A percentile compares a stretch with the other conserved stretches of the same genome.
Evolutionary conservation across 108 stramenopile genomes (phyloP).

Genomic region (Nannochloropsis salina): DNA sequence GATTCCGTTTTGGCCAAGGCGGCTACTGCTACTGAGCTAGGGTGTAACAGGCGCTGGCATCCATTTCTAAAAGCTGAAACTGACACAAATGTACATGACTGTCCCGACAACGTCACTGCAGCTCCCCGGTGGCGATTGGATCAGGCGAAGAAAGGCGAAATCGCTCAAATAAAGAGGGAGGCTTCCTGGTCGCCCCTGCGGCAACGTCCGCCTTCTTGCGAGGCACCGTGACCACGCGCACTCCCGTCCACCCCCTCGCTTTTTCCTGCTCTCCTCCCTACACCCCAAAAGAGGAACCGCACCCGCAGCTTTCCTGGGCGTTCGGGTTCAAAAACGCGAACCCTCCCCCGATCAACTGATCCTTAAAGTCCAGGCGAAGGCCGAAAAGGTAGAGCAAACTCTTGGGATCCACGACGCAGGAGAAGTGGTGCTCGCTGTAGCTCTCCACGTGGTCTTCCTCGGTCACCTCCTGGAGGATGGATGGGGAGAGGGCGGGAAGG

Average conservation of each 20-base stretch:
- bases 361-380: conserved; percentile 83
- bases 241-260: background rate
- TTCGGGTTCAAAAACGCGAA: conserved; percentile 95
- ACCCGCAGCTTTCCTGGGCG: conserved; percentile 87
- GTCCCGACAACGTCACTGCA: too few relatives aligned
- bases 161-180: background rate
- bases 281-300: conserved; percentile 86
- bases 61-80: too few relatives aligned
- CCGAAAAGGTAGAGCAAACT: conserved; percentile 87
- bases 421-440: conserved; percentile 58
- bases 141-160: background rate
- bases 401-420: conserved; percentile 89
- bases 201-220: too few relatives aligned
- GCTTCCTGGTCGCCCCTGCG: background rate
- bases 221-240: background rate
- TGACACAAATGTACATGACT: too few relatives aligned
- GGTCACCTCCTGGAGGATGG: conserved; percentile 57
- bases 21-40: too few relatives aligned
- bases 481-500: conserved; percentile 4
- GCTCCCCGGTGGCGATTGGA: background rate
- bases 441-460: conserved; percentile 74
- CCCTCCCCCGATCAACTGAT: conserved; percentile 89
- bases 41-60: too few relatives aligned
- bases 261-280: conserved; percentile 40
- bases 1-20: too few relatives aligned